Conservation (phyloP, 768 basidiomycete species). For the Albatrellus ellisii region DNA sequence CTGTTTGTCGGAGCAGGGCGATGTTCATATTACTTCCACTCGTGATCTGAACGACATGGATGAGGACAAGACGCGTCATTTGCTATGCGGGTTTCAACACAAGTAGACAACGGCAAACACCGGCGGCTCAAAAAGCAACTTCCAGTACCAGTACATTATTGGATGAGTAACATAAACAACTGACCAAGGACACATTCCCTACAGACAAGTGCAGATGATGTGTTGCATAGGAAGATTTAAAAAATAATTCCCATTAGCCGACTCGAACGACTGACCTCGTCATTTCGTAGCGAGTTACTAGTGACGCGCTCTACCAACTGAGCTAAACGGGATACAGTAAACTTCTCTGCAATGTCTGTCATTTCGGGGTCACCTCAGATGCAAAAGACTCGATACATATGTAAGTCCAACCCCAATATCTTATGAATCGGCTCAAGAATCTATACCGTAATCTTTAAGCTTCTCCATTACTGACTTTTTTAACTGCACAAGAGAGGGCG, state of each 20-base stretch:
- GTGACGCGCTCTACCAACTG: slow-evolving; percentile 52
- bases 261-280: slow-evolving; percentile 28
- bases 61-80: neutral
- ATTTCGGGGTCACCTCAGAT: too few species aligned
- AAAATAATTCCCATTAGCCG: slow-evolving; percentile 31
- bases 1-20: neutral
- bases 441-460: neutral
- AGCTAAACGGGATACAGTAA: slow-evolving; percentile 21
- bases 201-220: too few species aligned
- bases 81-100: neutral
- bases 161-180: too few species aligned
- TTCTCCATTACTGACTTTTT: slow-evolving; percentile 2
- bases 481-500: neutral
- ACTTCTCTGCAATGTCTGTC: too few species aligned
- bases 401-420: too few species aligned
- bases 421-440: too few species aligned
- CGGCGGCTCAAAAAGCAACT: neutral
- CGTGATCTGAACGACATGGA: neutral
- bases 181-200: too few species aligned
- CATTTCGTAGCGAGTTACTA: slow-evolving; percentile 25
- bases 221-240: too few species aligned
- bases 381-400: too few species aligned
- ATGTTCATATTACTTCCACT: too few species aligned
- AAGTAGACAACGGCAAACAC: neutral
- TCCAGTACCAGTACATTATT: too few species aligned